Base-by-base conservation (phyloP, 1,284 basidiomycete species). In the Hypsizygus ulmarius region DNA sequence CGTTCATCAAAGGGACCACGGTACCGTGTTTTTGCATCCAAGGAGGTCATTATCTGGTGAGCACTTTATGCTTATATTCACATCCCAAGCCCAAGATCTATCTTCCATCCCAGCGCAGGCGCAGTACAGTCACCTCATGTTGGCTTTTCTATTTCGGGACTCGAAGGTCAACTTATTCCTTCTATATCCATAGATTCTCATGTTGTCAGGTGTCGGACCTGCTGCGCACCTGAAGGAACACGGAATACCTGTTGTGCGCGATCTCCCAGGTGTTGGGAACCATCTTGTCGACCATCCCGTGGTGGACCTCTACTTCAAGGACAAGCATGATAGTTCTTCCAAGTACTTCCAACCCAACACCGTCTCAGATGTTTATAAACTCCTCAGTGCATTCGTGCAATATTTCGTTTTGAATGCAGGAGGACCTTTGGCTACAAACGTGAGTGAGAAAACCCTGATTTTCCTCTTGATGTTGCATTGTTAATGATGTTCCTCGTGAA, bases 191-290 rank as follows among this genome's bases (percentile, higher is more conserved):
- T 63, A 87, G 69, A 75, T 89, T 34, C 72, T 90, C 14, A 79
- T 86, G 74, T 70, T 87, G 25, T 85, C 82, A 12, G 87, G 87
- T 3, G 63, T 88, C 16, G 86, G 86, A 0, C 79, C 82, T 14
- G 70, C 71, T 2, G 64, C 68, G 12, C 72, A 84, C 15, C 72
- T 88, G n/a, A 53, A 66, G 7, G 59, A 68, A 29, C 67, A 77
- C 47, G 56, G 60, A 6, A 81, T 87, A 25, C 69, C 74, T 0
- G 62, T 84, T 11, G 58, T 84, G 1, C 62, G 72, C 33, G 76
- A 85, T 52, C 68, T 79, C 3, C 75, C 80, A 0, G 78, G 76
- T 6, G 84, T 88, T 6, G 82, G 84, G 8, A 63, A 71, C 2
- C 72, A 84, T 55, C 72, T 85, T 18, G 67, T 70, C 50, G 84